A percentile compares a stretch with the other conserved stretches of the same genome.
Evolutionary conservation across 1,284 basidiomycete genomes (phyloP).

Genomic region (Heimioporus retisporus): DNA sequence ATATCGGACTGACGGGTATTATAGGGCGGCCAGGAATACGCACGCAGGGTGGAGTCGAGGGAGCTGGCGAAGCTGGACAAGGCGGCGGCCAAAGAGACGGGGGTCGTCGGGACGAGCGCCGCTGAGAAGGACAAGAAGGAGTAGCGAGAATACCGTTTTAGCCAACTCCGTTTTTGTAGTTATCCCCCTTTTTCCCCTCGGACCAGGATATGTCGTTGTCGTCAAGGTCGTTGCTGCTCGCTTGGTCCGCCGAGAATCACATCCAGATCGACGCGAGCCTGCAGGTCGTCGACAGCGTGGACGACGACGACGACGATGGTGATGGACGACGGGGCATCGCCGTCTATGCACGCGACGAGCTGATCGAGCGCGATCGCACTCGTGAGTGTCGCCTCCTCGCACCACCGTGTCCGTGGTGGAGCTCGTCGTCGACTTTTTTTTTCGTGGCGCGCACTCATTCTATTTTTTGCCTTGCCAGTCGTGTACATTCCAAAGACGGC

Average conservation of each 20-base stretch:
- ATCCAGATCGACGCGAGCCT: slow-evolving; percentile 59
- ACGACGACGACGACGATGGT: slow-evolving; percentile 12
- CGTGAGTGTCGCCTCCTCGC: too few relatives aligned
- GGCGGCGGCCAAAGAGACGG: slow-evolving; percentile 26
- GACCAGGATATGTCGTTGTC: slow-evolving; percentile 29
- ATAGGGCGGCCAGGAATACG: slow-evolving; percentile 91
- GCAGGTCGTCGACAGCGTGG: slow-evolving; percentile 40
- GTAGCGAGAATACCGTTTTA: slow-evolving; percentile 32
- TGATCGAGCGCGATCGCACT: slow-evolving; percentile 50
- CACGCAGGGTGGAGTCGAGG: slow-evolving; percentile 71
- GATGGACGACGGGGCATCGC: slow-evolving; percentile 49
- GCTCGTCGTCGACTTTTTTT: too few relatives aligned
- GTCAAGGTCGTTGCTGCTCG: slow-evolving; percentile 42
- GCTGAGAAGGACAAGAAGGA: slow-evolving; percentile 56
- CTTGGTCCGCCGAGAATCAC: slow-evolving; percentile 58
- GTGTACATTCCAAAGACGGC: slow-evolving; percentile 72
- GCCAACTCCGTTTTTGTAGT: slow-evolving; percentile 35
- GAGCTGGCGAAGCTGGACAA: slow-evolving; percentile 62
- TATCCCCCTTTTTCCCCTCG: slow-evolving; percentile 25
- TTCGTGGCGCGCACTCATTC: not conserved
- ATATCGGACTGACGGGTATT: slow-evolving; percentile 23
- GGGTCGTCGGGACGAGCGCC: slow-evolving; percentile 36
- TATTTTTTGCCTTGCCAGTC: slow-evolving; percentile 51
- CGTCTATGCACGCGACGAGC: slow-evolving; percentile 50
- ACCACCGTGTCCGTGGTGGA: too few relatives aligned